Percentiles rank a stretch among this genome's conserved stretches.
Evolutionary conservation across 2,329 filamentous ascomycete genomes (phyloP).

Genomic region (Daldinia sp.): DNA sequence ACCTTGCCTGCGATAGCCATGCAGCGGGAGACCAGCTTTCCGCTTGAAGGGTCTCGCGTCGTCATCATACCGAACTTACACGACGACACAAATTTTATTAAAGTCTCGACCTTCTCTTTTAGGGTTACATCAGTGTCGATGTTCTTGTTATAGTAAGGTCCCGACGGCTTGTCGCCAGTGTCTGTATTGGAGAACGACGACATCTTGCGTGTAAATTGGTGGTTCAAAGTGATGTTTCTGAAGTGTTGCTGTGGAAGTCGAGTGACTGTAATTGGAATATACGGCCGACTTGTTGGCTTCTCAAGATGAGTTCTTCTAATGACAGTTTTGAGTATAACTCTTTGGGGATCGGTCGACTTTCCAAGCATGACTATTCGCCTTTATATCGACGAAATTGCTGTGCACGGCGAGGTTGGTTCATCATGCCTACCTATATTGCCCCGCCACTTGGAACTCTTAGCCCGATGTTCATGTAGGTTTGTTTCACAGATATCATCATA

Average conservation of each 20-base stretch:
- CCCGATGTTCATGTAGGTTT: constrained; percentile 6
- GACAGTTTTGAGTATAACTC: constrained; percentile 1
- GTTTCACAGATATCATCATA: constrained; percentile 31
- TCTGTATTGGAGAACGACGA: constrained; percentile 39
- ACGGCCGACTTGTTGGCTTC: background rate
- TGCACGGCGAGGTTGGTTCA: constrained; percentile 16
- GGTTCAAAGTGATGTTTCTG: background rate
- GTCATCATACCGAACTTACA: constrained; percentile 80
- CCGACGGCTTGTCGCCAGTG: constrained; percentile 49
- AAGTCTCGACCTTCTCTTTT: constrained; percentile 74
- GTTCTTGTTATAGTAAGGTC: constrained; percentile 76
- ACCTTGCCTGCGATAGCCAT: constrained; percentile 79
- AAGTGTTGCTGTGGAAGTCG: background rate
- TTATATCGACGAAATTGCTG: constrained; percentile 22
- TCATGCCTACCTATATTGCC: constrained; percentile 11
- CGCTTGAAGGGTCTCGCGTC: constrained; percentile 67
- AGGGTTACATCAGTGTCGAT: constrained; percentile 67
- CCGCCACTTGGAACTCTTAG: constrained; percentile 15
- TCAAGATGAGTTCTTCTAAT: background rate
- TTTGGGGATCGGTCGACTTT: background rate
- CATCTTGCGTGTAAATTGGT: constrained; percentile 23
- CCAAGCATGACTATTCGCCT: constrained; percentile 23
- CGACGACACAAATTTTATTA: constrained; percentile 69
- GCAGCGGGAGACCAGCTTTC: constrained; percentile 70
- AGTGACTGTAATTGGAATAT: background rate